Evolutionary conservation across 768 basidiomycete species (phyloP).

Genomic region (Aureoboletus auriporus): DNA sequence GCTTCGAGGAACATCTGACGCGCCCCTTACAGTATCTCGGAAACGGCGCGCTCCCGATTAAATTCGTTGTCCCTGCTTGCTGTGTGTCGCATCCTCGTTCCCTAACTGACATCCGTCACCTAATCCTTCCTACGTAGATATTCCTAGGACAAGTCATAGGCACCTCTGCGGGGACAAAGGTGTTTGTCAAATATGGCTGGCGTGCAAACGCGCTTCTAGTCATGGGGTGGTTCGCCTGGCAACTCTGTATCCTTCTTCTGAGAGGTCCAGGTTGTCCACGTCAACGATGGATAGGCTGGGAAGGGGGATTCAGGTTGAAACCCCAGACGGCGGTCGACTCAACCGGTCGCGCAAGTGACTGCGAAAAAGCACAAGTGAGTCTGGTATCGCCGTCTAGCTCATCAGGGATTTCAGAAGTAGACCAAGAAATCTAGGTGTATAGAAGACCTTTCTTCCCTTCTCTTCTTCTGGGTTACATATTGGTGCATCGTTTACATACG

Average conservation of each 20-base stretch:
- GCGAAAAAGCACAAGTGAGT: slow-evolving; percentile 2
- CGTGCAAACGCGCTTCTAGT: slow-evolving; percentile 52
- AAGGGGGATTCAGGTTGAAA: not conserved
- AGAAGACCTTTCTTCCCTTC: no score
- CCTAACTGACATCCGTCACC: not conserved
- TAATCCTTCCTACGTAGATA: slow-evolving; percentile 25
- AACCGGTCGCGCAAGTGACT: not conserved
- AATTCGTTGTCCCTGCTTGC: slow-evolving; percentile 71
- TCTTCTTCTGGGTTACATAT: no score
- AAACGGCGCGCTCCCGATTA: slow-evolving; percentile 57
- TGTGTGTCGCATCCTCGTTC: slow-evolving; percentile 31
- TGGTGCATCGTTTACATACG: no score
- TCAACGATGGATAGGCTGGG: slow-evolving; percentile 51
- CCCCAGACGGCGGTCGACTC: not conserved
- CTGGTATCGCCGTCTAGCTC: not conserved
- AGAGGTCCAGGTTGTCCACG: slow-evolving; percentile 54
- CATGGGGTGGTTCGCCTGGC: slow-evolving; percentile 53
- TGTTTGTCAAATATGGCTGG: slow-evolving; percentile 70
- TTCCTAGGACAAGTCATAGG: slow-evolving; percentile 81
- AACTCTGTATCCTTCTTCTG: slow-evolving; percentile 51
- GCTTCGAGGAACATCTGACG: not conserved
- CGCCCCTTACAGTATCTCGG: slow-evolving; percentile 19
- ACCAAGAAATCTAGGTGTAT: not conserved
- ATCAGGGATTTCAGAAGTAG: not conserved
- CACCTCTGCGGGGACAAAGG: slow-evolving; percentile 65